Base-by-base conservation (phyloP, 352 stramenopile genomes). In the Pythium phragmitis region DNA sequence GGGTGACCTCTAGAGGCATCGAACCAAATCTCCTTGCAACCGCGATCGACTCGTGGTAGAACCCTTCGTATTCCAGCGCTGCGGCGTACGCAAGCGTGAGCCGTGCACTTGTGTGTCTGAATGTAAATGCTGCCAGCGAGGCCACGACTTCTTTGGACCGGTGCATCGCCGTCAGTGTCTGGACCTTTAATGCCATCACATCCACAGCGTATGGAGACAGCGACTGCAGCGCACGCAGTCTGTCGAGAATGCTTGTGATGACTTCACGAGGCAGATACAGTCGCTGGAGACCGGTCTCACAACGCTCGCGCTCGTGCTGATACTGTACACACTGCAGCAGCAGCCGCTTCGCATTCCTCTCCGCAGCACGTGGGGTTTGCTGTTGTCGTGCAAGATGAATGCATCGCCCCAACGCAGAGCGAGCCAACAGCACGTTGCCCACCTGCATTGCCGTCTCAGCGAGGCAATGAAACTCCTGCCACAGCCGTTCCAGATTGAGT, bases 31-130 rank as follows among this genome's bases (percentile, higher is more conserved):
- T 14, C 3, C 36, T 41, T 2, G 47, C 52, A 2, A 52, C 42
- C 4, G 46, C 39, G 17, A 68, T 59, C 0, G 61, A 68, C 17
- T 62, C 14, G 11, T 58, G 47, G 61, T 54, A 68, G 28, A 55
- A 68, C 2, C 61, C 61, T 30, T 62, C 37, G 11, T 47, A 63
- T 28, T 63, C 52, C 5, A 68, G 47, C 14, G 46, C 52, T 13
- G 21, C 45, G 14, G 48, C 61, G 14, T 59, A 63, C 46, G 47
- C n/a, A 19, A 68, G 53, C 8, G 52, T 58, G 26, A 68, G 54
- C 12, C 21, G 3, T 7, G 37, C 34, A 37, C 37, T 54, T 4
- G 34, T 47, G 21, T 19, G 7, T 16, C 34, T 68, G 54, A 68
- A 58, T 2, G 53, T 26, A 37, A 57, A 68, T 0, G n/a, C 17